Percentiles rank a stretch among this genome's conserved stretches.
Conservation (phyloP, 2,329 filamentous ascomycete genomes). For the Paraphaeosphaeria sporulosa region DNA sequence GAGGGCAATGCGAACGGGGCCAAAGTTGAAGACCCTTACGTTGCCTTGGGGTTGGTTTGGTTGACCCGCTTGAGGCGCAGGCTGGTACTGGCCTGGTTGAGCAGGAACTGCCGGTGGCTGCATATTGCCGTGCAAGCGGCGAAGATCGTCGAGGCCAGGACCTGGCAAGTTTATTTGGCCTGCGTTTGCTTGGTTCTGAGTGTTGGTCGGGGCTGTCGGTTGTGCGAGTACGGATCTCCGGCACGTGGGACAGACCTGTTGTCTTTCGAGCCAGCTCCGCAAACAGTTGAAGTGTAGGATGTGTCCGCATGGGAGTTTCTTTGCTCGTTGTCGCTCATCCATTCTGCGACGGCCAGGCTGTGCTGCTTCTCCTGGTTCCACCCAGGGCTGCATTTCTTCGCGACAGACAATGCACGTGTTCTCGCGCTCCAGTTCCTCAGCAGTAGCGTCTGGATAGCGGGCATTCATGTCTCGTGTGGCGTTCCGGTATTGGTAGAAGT, state of each 20-base stretch:
- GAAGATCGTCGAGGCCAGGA: conserved; percentile 20
- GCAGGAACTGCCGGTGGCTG: conserved; percentile 24
- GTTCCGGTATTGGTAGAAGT: conserved; percentile 87
- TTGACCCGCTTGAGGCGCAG: conserved; percentile 26
- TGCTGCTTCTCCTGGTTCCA: conserved; percentile 51
- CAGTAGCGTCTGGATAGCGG: conserved; percentile 86
- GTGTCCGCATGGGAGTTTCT: conserved; percentile 96
- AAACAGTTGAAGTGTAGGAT: conserved; percentile 94
- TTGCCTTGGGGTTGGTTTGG: conserved; percentile 38
- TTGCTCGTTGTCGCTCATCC: conserved; percentile 85
- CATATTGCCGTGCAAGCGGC: conserved; percentile 27
- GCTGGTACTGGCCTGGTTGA: conserved; percentile 29
- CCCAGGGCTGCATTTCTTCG: conserved; percentile 91
- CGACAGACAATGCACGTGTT: conserved; percentile 98
- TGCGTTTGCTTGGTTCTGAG: conserved; percentile 35
- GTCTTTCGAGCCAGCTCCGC: conserved; percentile 95
- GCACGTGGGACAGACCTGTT: conserved; percentile 97
- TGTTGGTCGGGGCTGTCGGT: conserved; percentile 35
- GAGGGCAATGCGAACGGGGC: conserved; percentile 44
- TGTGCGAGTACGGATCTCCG: conserved; percentile 75
- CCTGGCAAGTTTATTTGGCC: conserved; percentile 25
- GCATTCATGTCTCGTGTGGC: conserved; percentile 94
- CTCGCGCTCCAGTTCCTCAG: conserved; percentile 82
- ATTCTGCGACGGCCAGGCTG: conserved; percentile 53
- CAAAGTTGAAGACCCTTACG: conserved; percentile 48